Percentiles rank a stretch among this genome's conserved stretches.
phyloP scores from a whole-genome alignment of 768 basidiomycete genomes.

The Exsudoporus frostii region DNA sequence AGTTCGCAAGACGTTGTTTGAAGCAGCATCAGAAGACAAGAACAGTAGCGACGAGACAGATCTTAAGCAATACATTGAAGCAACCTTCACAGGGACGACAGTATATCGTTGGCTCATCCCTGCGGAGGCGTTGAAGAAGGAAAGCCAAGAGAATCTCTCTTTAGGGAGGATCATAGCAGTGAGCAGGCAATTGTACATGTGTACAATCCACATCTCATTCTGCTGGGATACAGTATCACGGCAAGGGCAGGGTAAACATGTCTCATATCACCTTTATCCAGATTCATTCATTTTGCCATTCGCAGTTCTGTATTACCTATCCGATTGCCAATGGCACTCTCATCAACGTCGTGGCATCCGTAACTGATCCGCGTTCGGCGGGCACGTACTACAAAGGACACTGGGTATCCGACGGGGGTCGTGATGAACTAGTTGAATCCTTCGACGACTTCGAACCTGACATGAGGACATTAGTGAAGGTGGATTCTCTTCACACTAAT shows the following conservation, averaged over 20 bases:
- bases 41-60: neutral
- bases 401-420: slow-evolving; percentile 27
- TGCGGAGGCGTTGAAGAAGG: slow-evolving; percentile 27
- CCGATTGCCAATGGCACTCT: slow-evolving; percentile 36
- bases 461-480: slow-evolving; percentile 28
- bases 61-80: slow-evolving; percentile 16
- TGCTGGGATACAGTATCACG: slow-evolving; percentile 10
- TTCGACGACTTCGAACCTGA: slow-evolving; percentile 39
- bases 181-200: slow-evolving; percentile 1
- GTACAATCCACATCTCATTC: slow-evolving; percentile 5
- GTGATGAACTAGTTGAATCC: slow-evolving; percentile 29
- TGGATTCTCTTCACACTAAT: neutral
- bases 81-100: slow-evolving; percentile 41
- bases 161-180: slow-evolving; percentile 22
- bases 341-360: slow-evolving; percentile 36
- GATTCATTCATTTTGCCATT: neutral
- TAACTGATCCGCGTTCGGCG: slow-evolving; percentile 26
- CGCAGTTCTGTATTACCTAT: slow-evolving; percentile 40
- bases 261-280: neutral
- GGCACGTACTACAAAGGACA: slow-evolving; percentile 32
- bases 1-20: slow-evolving; percentile 32
- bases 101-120: too few relatives aligned
- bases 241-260: slow-evolving; percentile 6
- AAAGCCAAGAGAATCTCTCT: slow-evolving; percentile 20
- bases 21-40: slow-evolving; percentile 6